Base-by-base conservation (phyloP, 208 protist species). In the Novymonas esmeraldas region DNA sequence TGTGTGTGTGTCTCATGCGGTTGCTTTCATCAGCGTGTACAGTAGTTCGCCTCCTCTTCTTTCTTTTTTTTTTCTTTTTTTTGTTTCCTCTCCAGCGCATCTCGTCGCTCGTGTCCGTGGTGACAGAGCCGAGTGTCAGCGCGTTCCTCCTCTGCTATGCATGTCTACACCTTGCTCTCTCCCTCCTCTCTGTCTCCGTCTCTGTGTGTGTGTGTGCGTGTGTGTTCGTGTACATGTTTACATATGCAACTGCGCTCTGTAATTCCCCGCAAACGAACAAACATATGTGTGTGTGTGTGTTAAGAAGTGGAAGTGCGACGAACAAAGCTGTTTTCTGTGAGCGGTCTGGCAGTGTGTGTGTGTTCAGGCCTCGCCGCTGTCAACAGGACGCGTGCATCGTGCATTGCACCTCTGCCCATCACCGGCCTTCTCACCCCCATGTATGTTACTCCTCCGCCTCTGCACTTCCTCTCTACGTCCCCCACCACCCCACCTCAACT, bases 21-120 rank as follows among this genome's bases (percentile, higher is more conserved):
- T n/a, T n/a, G n/a, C n/a, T 61, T 22, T 24, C 22, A 62, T n/a
- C 44, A 26, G 22, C 28, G 20, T 61, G 16, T 72, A 60, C 22
- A 52, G 28, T 55, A 38, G 16, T 34, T 56, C 22, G 14, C 20
- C 18, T 52, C 18, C 26, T 50, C 33, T 26, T 39, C n/a, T 52
- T 34, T 18, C 42, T 22, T n/a, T 11, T 34, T 13, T 57, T 75
- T 55, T 46, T 71, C 38, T 24, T 38, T 22, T 41, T 28, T 56
- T 13, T 57, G 29, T 6, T 50, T 68, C 38, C n/a, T 20, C 29
- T 57, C 55, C 51, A 11, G 24, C 9, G 13, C 24, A 24, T 59
- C n/a, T 34, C 18, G 26, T 44, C 14, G n/a, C 9, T 14, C 39
- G 6, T 44, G 39, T 44, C 39, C 18, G 39, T 44, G 39, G 2